Evolutionary conservation across 1,284 basidiomycete genomes (phyloP).

Genomic region (Kwoniella shivajii): DNA sequence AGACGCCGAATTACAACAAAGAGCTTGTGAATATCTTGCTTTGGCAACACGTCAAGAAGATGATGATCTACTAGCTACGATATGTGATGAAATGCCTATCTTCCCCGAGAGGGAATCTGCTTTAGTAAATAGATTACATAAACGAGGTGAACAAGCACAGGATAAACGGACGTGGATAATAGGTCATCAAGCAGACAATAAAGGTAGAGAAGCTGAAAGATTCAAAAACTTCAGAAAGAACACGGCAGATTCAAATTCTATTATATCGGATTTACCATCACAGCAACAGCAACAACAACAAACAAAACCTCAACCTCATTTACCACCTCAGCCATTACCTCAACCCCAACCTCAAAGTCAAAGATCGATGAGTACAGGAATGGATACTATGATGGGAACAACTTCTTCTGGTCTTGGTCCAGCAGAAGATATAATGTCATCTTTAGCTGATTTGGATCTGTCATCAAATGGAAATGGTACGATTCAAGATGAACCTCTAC

Average conservation of each 20-base stretch:
- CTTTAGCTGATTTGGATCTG: constrained; percentile 80
- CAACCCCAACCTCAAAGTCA: constrained; percentile 5
- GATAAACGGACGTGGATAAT: constrained; percentile 96
- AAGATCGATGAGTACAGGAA: constrained; percentile 16
- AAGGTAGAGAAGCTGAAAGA: constrained; percentile 67
- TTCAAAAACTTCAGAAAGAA: constrained; percentile 55
- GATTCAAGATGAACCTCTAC: constrained; percentile 42
- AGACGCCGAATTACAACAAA: constrained; percentile 97
- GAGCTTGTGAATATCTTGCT: constrained; percentile 94
- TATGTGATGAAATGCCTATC: constrained; percentile 99
- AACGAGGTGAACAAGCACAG: constrained; percentile 83
- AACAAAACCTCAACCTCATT: neutral
- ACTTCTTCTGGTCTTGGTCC: constrained; percentile 31
- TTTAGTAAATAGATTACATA: constrained; percentile 79
- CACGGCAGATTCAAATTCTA: constrained; percentile 51
- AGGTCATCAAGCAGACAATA: constrained; percentile 87
- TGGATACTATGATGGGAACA: constrained; percentile 50
- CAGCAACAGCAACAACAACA: neutral
- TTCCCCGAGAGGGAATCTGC: constrained; percentile 94
- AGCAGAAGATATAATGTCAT: constrained; percentile 67
- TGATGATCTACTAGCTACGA: constrained; percentile 87
- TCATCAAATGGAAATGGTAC: constrained; percentile 55
- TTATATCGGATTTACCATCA: constrained; percentile 1
- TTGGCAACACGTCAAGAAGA: constrained; percentile 78
- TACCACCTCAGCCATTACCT: neutral